A percentile compares a stretch with the other conserved stretches of the same genome.
Conservation (phyloP, 1,284 basidiomycete genomes). For the Inonotus obliquus region DNA sequence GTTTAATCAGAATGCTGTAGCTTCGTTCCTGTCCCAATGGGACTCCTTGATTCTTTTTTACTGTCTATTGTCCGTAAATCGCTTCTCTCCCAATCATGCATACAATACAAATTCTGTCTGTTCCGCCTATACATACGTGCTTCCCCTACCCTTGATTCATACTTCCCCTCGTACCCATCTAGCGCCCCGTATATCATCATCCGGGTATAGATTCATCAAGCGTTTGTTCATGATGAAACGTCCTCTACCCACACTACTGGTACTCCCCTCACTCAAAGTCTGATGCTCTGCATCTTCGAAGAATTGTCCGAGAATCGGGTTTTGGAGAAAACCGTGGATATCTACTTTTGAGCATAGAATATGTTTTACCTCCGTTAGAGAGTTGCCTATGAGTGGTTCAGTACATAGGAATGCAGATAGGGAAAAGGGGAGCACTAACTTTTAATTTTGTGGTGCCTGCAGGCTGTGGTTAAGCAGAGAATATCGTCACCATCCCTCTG, state of each 20-base stretch:
- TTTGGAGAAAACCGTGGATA: conserved; percentile 20
- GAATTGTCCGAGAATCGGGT: conserved; percentile 28
- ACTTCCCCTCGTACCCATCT: conserved; percentile 6
- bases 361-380: not conserved
- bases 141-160: not conserved
- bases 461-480: not conserved
- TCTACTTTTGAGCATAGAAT: not conserved
- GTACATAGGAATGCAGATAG: not conserved
- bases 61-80: not conserved
- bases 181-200: conserved; percentile 16
- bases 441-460: not conserved
- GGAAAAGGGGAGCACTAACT: not conserved
- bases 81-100: not conserved
- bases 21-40: not conserved
- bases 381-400: not conserved
- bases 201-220: conserved; percentile 15
- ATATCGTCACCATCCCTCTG: not conserved
- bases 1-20: not conserved
- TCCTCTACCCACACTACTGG: conserved; percentile 5
- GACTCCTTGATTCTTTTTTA: not conserved
- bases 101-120: not conserved
- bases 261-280: not conserved
- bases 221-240: conserved; percentile 19
- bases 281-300: conserved; percentile 30
- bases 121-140: not conserved